A percentile compares a stretch with the other conserved stretches of the same genome.
Conservation (phyloP, 2,329 filamentous ascomycete genomes). For the Magnaporthiopsis poae region DNA sequence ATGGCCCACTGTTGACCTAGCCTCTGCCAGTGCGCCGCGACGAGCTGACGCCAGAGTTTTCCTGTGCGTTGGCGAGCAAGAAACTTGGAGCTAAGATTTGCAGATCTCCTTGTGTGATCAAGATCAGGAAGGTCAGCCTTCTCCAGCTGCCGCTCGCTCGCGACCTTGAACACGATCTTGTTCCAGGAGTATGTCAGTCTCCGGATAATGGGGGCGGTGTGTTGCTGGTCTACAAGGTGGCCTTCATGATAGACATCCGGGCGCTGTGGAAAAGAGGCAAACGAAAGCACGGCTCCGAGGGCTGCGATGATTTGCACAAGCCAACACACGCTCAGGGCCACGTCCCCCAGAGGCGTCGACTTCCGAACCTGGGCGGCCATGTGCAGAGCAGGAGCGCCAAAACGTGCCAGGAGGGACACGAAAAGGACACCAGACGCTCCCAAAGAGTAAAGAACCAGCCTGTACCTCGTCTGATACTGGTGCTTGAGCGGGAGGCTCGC, state of each 20-base stretch:
- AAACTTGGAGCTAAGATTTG: constrained; percentile 16
- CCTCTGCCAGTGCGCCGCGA: constrained; percentile 19
- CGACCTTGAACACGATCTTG: constrained; percentile 20
- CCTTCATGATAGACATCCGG: constrained; percentile 23
- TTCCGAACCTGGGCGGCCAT: constrained; percentile 15
- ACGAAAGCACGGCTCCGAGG: constrained; percentile 16
- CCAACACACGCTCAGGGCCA: constrained; percentile 17
- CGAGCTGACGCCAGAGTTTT: constrained; percentile 24
- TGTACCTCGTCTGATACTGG: constrained; percentile 20
- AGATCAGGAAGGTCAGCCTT: constrained; percentile 23
- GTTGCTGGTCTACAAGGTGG: constrained; percentile 25
- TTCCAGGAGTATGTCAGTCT: constrained; percentile 25
- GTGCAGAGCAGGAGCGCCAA: constrained; percentile 15
- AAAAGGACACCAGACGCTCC: constrained; percentile 18
- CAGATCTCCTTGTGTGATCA: constrained; percentile 21
- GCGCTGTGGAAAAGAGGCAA: constrained; percentile 23
- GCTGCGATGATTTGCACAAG: constrained; percentile 18
- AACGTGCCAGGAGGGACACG: constrained; percentile 17
- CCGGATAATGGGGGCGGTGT: constrained; percentile 21
- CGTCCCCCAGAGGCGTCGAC: constrained; percentile 4
- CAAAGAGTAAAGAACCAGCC: constrained; percentile 18
- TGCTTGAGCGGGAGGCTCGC: constrained; percentile 19
- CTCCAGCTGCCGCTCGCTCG: constrained; percentile 21
- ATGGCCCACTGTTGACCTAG: constrained; percentile 23
- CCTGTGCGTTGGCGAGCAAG: constrained; percentile 16